phyloP scores from a whole-genome alignment of 306 rosid species.

The Oxytropis ochrocephala region DNA sequence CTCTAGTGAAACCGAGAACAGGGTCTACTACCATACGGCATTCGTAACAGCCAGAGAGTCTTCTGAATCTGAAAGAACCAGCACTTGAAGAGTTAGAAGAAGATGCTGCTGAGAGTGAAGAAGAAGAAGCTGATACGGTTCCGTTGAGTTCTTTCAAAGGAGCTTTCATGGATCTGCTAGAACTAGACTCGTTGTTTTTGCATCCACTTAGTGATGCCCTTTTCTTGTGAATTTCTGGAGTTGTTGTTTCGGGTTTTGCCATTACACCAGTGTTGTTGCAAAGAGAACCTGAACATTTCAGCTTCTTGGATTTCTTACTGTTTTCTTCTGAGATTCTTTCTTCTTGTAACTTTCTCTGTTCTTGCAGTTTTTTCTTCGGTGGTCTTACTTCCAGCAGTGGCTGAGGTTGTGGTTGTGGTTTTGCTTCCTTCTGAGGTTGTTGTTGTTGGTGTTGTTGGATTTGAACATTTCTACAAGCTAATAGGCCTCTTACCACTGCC shows the following conservation, averaged over 20 bases:
- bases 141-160: constrained; percentile 61
- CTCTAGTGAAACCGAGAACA: constrained; percentile 72
- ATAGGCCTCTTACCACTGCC: constrained; percentile 67
- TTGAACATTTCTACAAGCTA: constrained; percentile 61
- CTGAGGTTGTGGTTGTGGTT: constrained; percentile 10
- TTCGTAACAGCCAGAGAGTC: constrained; percentile 91
- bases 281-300: constrained; percentile 85
- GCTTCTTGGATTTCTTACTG: constrained; percentile 75
- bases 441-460: constrained; percentile 31
- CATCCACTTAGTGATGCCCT: constrained; percentile 41
- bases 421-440: constrained; percentile 31
- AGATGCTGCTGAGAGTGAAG: constrained; percentile 61
- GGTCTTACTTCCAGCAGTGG: constrained; percentile 23
- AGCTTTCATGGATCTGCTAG: constrained; percentile 70
- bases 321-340: constrained; percentile 54
- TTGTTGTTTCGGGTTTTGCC: constrained; percentile 59
- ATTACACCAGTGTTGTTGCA: constrained; percentile 80
- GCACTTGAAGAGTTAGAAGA: constrained; percentile 53
- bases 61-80: constrained; percentile 72
- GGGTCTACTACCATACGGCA: constrained; percentile 98
- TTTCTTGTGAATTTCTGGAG: constrained; percentile 62
- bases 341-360: constrained; percentile 37
- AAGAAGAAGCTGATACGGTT: constrained; percentile 51
- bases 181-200: constrained; percentile 36
- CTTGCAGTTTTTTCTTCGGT: constrained; percentile 28